These are phyloP conservation scores for Candida methanosorbosa DNA, from an alignment of 805 yeast species.

Conservation along the genomic window DNA sequence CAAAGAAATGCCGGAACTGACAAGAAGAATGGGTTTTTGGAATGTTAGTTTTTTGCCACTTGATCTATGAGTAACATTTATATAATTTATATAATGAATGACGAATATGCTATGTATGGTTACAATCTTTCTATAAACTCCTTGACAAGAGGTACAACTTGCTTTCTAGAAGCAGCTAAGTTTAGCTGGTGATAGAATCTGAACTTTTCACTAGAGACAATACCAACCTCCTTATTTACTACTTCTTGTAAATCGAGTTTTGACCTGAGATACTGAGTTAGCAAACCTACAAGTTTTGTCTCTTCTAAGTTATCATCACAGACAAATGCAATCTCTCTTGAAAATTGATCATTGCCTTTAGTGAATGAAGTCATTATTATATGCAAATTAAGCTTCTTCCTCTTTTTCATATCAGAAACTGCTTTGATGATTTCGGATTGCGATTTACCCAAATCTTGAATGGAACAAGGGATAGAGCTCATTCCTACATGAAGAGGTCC, in stretches of 20 bases:
- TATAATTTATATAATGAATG: neutral
- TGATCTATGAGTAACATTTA: constrained; percentile 3
- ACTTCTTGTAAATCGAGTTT: constrained; percentile 6
- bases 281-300: constrained; percentile 1
- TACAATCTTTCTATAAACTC: constrained; percentile 3
- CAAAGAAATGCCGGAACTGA: constrained; percentile 24
- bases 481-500: constrained; percentile 47
- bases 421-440: neutral
- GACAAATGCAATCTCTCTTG: constrained; percentile 34
- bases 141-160: constrained; percentile 61
- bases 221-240: too few relatives aligned
- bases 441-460: neutral
- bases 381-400: constrained; percentile 18
- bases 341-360: constrained; percentile 20
- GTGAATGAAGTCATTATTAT: constrained; percentile 41
- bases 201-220: constrained; percentile 1
- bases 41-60: constrained; percentile 18
- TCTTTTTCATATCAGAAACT: too few relatives aligned
- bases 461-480: constrained; percentile 39
- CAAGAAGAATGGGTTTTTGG: constrained; percentile 19
- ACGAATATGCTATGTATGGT: too few relatives aligned
- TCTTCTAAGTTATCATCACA: neutral
- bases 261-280: neutral
- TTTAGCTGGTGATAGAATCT: constrained; percentile 38
- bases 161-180: constrained; percentile 68